Evolutionary conservation across 257 asterid species (phyloP).

Genomic region (Solanum lycopersicoides): DNA sequence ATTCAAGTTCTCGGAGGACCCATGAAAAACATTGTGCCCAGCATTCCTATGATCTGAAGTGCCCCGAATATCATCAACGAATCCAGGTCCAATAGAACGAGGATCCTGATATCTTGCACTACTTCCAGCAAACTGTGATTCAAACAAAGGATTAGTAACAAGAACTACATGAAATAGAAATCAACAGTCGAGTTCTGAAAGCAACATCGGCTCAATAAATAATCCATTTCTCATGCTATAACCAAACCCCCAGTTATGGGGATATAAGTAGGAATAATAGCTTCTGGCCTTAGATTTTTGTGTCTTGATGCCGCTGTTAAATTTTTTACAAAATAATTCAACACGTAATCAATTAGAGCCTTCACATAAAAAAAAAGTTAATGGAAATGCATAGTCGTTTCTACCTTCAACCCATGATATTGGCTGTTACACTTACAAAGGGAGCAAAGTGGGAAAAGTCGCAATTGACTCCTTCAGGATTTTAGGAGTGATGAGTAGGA

Average conservation of each 20-base stretch:
- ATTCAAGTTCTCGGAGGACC: constrained; percentile 27
- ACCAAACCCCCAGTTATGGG: background rate
- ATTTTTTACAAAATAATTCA: background rate
- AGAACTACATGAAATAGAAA: background rate
- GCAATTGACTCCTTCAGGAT: background rate
- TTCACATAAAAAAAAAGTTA: background rate
- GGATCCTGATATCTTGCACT: constrained; percentile 34
- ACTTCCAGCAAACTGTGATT: constrained; percentile 30
- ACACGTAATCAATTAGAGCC: background rate
- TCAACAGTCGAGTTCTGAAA: background rate
- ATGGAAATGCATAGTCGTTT: background rate
- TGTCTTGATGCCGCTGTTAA: background rate
- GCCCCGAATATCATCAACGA: constrained; percentile 7
- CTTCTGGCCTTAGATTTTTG: background rate
- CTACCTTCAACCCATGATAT: background rate
- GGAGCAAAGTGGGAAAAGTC: background rate
- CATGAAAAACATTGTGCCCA: constrained; percentile 17
- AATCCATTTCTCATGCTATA: background rate
- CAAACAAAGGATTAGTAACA: background rate
- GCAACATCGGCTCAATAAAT: background rate
- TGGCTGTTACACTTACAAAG: background rate
- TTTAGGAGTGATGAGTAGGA: background rate
- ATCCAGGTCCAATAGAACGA: constrained; percentile 25
- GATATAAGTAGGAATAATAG: background rate
- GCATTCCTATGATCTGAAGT: constrained; percentile 27